These are phyloP conservation scores for Schizophyllum commune DNA, from an alignment of 1,284 basidiomycete genomes.

Conservation along the genomic window DNA sequence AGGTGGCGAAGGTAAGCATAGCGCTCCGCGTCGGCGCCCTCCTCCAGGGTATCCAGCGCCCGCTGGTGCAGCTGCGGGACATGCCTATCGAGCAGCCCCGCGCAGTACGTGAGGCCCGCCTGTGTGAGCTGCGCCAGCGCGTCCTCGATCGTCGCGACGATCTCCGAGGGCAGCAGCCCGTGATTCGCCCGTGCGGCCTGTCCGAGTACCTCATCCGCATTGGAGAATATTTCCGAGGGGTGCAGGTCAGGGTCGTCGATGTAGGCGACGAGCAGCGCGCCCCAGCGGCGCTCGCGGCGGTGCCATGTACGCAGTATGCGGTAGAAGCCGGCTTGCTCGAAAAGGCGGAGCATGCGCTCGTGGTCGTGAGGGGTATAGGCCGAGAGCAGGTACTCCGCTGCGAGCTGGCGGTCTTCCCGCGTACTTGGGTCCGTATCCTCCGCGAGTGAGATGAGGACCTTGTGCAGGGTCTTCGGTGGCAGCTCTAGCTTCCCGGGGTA, in stretches of 20 bases:
- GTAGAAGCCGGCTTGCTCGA: slow-evolving; percentile 84
- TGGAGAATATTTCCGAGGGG: slow-evolving; percentile 54
- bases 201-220: slow-evolving; percentile 56
- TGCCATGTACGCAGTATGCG: slow-evolving; percentile 83
- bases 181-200: slow-evolving; percentile 37
- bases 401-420: slow-evolving; percentile 90
- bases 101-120: slow-evolving; percentile 59
- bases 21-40: slow-evolving; percentile 44
- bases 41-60: slow-evolving; percentile 42
- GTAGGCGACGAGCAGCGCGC: slow-evolving; percentile 62
- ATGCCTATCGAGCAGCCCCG: slow-evolving; percentile 67
- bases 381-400: slow-evolving; percentile 92
- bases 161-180: slow-evolving; percentile 41
- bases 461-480: slow-evolving; percentile 60
- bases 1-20: slow-evolving; percentile 78
- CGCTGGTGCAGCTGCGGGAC: slow-evolving; percentile 55
- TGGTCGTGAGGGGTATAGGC: slow-evolving; percentile 80
- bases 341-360: slow-evolving; percentile 60
- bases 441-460: slow-evolving; percentile 74
- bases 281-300: slow-evolving; percentile 72
- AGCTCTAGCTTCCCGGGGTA: slow-evolving; percentile 87
- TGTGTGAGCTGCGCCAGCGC: slow-evolving; percentile 62
- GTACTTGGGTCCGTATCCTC: slow-evolving; percentile 67
- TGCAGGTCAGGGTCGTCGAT: slow-evolving; percentile 69
- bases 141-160: slow-evolving; percentile 42